These are phyloP conservation scores for Cydonia oblonga DNA, from an alignment of 331 rosid genomes.

Conservation along the genomic window DNA sequence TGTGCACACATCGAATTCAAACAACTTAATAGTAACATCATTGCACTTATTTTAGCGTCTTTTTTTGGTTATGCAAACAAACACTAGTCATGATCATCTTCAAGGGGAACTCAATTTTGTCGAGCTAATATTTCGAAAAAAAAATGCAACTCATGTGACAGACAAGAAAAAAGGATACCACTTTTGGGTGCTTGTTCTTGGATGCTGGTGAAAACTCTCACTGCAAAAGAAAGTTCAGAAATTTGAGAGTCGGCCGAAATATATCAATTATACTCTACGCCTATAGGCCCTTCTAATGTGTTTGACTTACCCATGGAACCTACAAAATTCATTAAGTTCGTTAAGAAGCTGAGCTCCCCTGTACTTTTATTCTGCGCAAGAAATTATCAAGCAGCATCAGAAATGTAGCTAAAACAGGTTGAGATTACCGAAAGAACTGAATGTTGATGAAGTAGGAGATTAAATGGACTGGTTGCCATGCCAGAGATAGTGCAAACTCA, in stretches of 20 bases:
- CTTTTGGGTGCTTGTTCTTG: slow-evolving; percentile 48
- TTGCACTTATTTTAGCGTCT: too few species aligned
- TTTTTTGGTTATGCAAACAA: neutral
- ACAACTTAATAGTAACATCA: too few species aligned
- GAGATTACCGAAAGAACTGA: neutral
- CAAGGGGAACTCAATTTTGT: neutral
- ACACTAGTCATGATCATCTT: neutral
- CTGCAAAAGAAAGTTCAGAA: slow-evolving; percentile 19
- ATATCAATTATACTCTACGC: neutral
- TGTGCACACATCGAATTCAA: neutral
- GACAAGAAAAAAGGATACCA: slow-evolving; percentile 30
- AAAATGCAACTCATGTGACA: neutral
- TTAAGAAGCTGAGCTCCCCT: slow-evolving; percentile 56
- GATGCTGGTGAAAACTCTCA: slow-evolving; percentile 54
- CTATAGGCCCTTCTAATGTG: neutral
- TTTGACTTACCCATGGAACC: slow-evolving; percentile 44
- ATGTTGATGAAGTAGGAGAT: neutral
- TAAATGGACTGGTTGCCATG: neutral
- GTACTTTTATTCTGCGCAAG: slow-evolving; percentile 44
- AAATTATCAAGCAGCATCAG: slow-evolving; percentile 6
- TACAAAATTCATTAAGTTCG: slow-evolving; percentile 41
- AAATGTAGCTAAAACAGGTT: neutral
- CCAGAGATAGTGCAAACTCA: neutral
- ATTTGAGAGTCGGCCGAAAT: neutral
- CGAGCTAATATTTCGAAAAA: neutral